A percentile compares a stretch with the other conserved stretches of the same genome.
These are phyloP conservation scores for Russula sp. DNA, from an alignment of 768 basidiomycete species.

Conservation along the genomic window DNA sequence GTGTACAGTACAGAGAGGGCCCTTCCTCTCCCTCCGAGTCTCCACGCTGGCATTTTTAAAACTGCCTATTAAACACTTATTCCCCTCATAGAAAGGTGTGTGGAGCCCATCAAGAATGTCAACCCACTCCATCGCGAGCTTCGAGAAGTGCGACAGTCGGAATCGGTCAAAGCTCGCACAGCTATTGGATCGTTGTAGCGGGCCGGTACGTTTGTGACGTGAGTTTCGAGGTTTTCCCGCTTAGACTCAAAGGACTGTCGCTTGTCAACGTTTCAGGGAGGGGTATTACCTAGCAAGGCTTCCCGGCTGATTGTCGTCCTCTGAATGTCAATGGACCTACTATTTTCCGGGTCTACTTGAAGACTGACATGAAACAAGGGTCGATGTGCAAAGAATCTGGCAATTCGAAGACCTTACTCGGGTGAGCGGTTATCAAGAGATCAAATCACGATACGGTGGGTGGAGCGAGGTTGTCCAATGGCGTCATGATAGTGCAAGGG, in stretches of 20 bases:
- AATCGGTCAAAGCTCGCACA: not conserved
- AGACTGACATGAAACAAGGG: too few species aligned
- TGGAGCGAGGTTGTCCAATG: constrained; percentile 1
- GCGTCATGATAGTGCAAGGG: constrained; percentile 10
- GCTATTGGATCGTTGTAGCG: not conserved
- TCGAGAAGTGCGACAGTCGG: not conserved
- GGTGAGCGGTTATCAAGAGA: not conserved
- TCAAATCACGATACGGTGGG: not conserved
- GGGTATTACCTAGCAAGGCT: too few species aligned
- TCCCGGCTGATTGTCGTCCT: too few species aligned
- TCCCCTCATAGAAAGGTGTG: not conserved
- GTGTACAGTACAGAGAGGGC: not conserved
- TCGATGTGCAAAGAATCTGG: not conserved
- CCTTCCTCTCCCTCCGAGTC: not conserved
- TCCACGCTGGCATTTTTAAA: not conserved
- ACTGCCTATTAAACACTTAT: not conserved
- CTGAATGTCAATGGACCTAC: too few species aligned
- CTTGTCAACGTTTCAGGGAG: too few species aligned
- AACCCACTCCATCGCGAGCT: not conserved
- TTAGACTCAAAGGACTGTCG: too few species aligned
- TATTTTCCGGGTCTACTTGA: too few species aligned
- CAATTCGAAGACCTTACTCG: not conserved
- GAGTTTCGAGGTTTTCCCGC: too few species aligned
- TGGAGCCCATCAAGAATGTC: not conserved
- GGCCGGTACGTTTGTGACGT: too few species aligned